Conservation (phyloP, 345 rosid genomes). For the Sapria himalayana region DNA sequence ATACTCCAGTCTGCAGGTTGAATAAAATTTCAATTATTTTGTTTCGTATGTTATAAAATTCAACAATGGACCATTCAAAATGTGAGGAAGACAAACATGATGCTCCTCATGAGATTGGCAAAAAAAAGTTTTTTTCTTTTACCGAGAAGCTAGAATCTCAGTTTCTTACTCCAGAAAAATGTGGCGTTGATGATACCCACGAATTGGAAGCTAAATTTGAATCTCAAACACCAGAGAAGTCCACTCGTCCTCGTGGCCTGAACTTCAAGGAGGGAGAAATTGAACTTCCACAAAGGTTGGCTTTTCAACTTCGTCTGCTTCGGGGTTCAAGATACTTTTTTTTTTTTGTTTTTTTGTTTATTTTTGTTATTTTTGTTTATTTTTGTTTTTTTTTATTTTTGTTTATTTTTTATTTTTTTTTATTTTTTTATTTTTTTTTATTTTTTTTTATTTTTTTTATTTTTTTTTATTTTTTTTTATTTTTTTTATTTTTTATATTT, state of each 20-base stretch:
- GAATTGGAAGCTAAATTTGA: conserved; percentile 6
- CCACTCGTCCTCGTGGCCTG: conserved; percentile 6
- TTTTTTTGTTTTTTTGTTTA: not conserved
- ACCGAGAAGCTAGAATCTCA: conserved; percentile 1
- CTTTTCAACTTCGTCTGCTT: not conserved
- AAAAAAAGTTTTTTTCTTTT: not conserved
- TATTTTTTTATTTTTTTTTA: no score
- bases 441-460: no score
- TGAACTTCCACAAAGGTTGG: conserved; percentile 12
- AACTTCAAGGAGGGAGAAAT: conserved; percentile 5
- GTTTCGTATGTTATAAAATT: no score
- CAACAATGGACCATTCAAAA: conserved; percentile 13
- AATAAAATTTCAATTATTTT: no score
- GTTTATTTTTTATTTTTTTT: no score
- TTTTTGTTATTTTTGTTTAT: not conserved
- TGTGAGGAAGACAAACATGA: conserved; percentile 2
- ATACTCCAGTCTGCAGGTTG: no score
- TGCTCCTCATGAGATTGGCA: no score
- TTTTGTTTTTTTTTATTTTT: no score
- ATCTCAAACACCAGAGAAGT: conserved; percentile 22
- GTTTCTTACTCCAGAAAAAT: conserved; percentile 1
- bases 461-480: no score
- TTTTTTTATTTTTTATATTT: no score
- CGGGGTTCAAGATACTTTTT: not conserved
- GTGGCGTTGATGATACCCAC: conserved; percentile 4